Evolutionary conservation across 148 eudicot genomes (phyloP).

Genomic region (Chenopodium suecicum): DNA sequence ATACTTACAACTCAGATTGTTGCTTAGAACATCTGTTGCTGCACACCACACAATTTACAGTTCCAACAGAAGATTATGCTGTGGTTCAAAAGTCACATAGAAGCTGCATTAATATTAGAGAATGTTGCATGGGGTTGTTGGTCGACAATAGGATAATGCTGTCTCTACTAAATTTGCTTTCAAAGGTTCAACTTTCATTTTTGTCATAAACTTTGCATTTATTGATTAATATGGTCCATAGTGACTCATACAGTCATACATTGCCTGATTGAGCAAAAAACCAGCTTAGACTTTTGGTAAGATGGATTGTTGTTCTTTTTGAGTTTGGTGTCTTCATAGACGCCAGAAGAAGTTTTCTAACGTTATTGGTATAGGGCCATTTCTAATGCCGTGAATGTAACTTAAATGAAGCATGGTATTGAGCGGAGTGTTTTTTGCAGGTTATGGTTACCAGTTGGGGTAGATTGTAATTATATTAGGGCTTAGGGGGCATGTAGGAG

Average conservation of each 20-base stretch:
- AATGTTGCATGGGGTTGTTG: background rate
- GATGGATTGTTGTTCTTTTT: background rate
- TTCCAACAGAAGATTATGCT: background rate
- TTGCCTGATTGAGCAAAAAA: background rate
- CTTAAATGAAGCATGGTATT: background rate
- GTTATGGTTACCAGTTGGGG: background rate
- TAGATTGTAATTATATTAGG: background rate
- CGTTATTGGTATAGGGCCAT: background rate
- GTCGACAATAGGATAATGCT: background rate
- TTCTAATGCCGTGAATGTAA: background rate
- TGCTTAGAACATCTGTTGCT: background rate
- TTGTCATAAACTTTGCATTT: background rate
- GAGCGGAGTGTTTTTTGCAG: background rate
- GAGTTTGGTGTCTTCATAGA: background rate
- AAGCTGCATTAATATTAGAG: background rate
- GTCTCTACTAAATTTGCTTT: background rate
- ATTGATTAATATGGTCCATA: background rate
- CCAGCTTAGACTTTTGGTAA: background rate
- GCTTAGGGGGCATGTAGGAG: background rate
- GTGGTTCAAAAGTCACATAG: background rate
- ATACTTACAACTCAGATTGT: constrained; percentile 13
- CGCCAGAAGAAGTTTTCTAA: background rate
- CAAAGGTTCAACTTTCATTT: background rate
- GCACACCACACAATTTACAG: constrained; percentile 12
- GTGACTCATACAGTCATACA: background rate